These are phyloP conservation scores for Seiridium unicorne DNA, from an alignment of 2,329 filamentous ascomycete species.

Conservation along the genomic window DNA sequence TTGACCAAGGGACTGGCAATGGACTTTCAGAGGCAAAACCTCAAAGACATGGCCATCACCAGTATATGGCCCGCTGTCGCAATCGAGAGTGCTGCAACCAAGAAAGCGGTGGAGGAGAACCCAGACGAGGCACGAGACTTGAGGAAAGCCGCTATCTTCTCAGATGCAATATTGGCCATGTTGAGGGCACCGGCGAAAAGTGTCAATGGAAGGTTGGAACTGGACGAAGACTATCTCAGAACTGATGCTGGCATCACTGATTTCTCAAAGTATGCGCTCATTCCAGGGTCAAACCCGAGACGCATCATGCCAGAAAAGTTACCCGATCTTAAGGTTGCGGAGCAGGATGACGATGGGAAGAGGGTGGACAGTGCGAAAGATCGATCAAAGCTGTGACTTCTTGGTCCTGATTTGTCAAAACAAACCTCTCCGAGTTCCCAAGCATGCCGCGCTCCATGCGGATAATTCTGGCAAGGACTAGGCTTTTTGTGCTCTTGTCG, in stretches of 20 bases:
- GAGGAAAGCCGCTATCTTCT: constrained; percentile 72
- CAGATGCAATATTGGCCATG: constrained; percentile 75
- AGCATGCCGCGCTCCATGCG: too few relatives aligned
- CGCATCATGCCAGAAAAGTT: constrained; percentile 75
- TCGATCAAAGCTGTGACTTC: constrained; percentile 35
- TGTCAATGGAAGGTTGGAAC: constrained; percentile 70
- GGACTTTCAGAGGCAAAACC: constrained; percentile 70
- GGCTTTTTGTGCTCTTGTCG: too few relatives aligned
- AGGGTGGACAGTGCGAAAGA: constrained; percentile 62
- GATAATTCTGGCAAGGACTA: too few relatives aligned
- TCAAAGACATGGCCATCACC: constrained; percentile 70
- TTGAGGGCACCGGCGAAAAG: constrained; percentile 54
- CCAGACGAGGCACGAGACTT: constrained; percentile 54
- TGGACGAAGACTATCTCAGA: constrained; percentile 81
- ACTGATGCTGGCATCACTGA: constrained; percentile 62
- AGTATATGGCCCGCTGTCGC: constrained; percentile 79
- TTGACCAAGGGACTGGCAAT: constrained; percentile 79
- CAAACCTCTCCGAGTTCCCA: too few relatives aligned
- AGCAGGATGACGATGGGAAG: constrained; percentile 78
- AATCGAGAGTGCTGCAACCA: constrained; percentile 75
- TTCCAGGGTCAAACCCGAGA: constrained; percentile 46
- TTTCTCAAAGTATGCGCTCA: constrained; percentile 71
- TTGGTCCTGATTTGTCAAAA: too few relatives aligned
- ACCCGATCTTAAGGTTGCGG: constrained; percentile 68
- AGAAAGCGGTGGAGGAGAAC: constrained; percentile 43